phyloP scores from a whole-genome alignment of 169 alveolate genomes.

The Eimeria necatrix region DNA sequence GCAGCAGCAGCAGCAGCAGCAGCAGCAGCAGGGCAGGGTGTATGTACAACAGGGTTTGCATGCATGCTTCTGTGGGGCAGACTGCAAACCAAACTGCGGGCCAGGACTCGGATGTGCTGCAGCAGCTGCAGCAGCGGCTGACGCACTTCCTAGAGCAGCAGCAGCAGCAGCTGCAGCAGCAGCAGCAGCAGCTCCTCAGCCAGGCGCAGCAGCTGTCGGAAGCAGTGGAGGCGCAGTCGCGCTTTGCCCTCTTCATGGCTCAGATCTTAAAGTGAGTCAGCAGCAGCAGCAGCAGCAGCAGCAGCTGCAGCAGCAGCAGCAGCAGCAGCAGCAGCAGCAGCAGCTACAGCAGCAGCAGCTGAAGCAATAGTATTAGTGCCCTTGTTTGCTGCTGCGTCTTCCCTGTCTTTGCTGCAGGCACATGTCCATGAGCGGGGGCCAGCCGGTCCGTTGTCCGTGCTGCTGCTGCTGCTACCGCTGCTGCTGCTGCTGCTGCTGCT shows the following conservation, averaged over 20 bases:
- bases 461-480: constrained; percentile 10
- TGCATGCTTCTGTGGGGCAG: not conserved
- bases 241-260: constrained; percentile 56
- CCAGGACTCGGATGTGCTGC: not conserved
- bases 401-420: not conserved
- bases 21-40: not conserved
- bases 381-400: not conserved
- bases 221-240: constrained; percentile 56
- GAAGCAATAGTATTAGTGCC: not conserved
- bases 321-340: constrained; percentile 35
- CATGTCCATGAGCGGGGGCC: constrained; percentile 49
- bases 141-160: constrained; percentile 9
- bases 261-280: constrained; percentile 30
- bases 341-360: not conserved
- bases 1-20: not conserved
- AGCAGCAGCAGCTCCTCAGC: constrained; percentile 60
- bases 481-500: not conserved
- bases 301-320: constrained; percentile 1
- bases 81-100: not conserved
- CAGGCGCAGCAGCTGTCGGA: constrained; percentile 63
- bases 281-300: constrained; percentile 48
- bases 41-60: not conserved
- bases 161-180: constrained; percentile 58
- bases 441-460: not conserved
- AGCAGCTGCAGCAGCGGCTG: constrained; percentile 50